Base-by-base conservation (phyloP, 164 flowering plant genomes). In the Tinospora cordifolia region DNA sequence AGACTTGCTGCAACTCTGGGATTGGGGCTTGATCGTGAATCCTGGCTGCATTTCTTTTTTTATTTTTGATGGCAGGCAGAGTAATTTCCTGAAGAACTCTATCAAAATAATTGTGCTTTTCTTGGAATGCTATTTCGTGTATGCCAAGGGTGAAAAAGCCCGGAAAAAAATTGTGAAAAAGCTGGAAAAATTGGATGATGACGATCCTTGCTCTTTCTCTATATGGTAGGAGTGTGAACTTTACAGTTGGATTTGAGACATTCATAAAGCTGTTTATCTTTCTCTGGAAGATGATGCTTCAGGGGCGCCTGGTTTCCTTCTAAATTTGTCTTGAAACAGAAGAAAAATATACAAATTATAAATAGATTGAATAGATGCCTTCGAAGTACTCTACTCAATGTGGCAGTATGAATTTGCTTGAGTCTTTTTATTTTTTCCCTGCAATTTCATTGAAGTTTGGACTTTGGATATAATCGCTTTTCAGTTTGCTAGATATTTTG, bases 21-120 rank as follows among this genome's bases (percentile, higher is more conserved):
- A 65, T 74, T 57, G 73, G 72, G 70, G 68, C 72, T 69, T 76
- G 73, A 65, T 71, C 66, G 75, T 66, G 69, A 71, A 70, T 70
- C 70, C 65, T 74, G 46, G 74, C 68, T 71, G 62, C 63, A 12
- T 60, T 40, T 74, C 69, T 66, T 63, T 75, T 60, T 27, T 74
- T 69, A 62, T 63, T 75, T 69, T 71, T 38, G 41, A 70, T 74
- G 72, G 63, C 68, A 21, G 79, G 74, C 30, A 30, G 71, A 64
- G 69, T 75, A 63, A 38, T 65, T 71, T 40, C 49, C 62, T 9
- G 21, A n/a, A 14, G 71, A 69, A 71, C 60, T 65, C 36, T 39
- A 71, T 72, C 68, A 68, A 44, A 58, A 80, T 78, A 73, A 75
- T 57, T 15, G 64, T 67, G 70, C 64, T 65, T 69, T 72, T 40